phyloP scores from a whole-genome alignment of 768 basidiomycete species.

The Austroboletus eburneus region DNA sequence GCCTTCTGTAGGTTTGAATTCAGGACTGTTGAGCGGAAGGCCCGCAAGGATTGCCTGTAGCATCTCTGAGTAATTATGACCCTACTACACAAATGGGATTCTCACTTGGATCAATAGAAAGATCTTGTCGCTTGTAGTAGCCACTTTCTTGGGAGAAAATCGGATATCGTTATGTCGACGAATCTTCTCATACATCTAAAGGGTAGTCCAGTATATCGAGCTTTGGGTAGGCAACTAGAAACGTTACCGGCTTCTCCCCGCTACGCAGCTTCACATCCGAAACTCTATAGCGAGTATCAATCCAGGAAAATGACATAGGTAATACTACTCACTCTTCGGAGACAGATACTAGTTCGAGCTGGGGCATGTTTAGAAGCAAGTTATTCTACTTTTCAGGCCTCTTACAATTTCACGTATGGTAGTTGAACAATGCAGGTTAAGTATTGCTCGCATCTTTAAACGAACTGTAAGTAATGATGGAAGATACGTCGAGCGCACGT shows the following conservation, averaged over 20 bases:
- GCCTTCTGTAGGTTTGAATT: conserved; percentile 68
- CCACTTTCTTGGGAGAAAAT: conserved; percentile 66
- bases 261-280: conserved; percentile 62
- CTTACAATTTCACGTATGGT: conserved; percentile 67
- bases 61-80: conserved; percentile 5
- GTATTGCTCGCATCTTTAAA: conserved; percentile 62
- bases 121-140: conserved; percentile 71
- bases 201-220: neutral
- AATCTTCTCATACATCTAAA: conserved; percentile 60
- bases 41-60: conserved; percentile 66
- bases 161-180: conserved; percentile 74
- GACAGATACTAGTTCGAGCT: conserved; percentile 62
- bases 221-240: neutral
- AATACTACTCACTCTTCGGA: conserved; percentile 58
- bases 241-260: conserved; percentile 69
- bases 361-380: conserved; percentile 7
- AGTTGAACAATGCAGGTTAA: conserved; percentile 52
- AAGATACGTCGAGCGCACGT: conserved; percentile 9
- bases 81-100: neutral
- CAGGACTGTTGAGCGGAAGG: conserved; percentile 61
- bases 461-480: neutral
- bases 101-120: conserved; percentile 75
- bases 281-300: conserved; percentile 43
- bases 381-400: neutral
- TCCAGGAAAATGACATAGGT: neutral